Base-by-base conservation (phyloP, 2,329 filamentous ascomycete species). In the Fusarium udum region DNA sequence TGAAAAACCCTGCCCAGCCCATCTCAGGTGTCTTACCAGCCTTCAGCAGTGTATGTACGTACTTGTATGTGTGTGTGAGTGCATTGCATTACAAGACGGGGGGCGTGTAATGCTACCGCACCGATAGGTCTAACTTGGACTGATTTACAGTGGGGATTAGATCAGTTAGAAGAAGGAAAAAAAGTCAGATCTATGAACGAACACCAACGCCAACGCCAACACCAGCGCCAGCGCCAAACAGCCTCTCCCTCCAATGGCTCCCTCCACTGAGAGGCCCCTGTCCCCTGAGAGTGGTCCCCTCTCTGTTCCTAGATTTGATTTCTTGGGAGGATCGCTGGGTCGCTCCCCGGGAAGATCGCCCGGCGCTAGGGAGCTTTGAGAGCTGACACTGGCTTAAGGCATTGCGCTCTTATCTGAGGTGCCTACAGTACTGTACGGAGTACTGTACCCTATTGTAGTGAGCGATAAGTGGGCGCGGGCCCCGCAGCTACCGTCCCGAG, bases 341-440 rank as follows among this genome's bases (percentile, higher is more conserved):
- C 51, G 37, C 61, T 58, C 68, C 64, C 69, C 56, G 72, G 72
- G 72, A 72, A 65, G 72, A 75, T 75, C 72, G 72, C 57, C 66
- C 69, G 59, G 69, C 43, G 65, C 69, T 69, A 67, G 42, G 31
- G 40, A 51, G 39, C 37, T 48, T 36, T 36, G 64, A 39, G 37
- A 46, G 51, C 36, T 62, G 62, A 64, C 69, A 58, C 18, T 39
- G 42, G 45, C 14, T 24, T 32, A 20, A 24, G 48, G 31, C 22
- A 34, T 10, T 51, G 48, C 28, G 48, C n/a, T 52, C 48, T 34
- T 52, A 52, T 52, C 48, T 51, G 28, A 48, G 26, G 45, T 46
- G 45, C 15, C n/a, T 39, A 20, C 34, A 9, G 15, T 36, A 13
- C 37, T 37, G 42, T 45, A 26, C 26, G 16, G n/a, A n/a, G 24